Evolutionary conservation across 2,329 filamentous ascomycete species (phyloP).

Genomic region (Neoarthrinium moseri): DNA sequence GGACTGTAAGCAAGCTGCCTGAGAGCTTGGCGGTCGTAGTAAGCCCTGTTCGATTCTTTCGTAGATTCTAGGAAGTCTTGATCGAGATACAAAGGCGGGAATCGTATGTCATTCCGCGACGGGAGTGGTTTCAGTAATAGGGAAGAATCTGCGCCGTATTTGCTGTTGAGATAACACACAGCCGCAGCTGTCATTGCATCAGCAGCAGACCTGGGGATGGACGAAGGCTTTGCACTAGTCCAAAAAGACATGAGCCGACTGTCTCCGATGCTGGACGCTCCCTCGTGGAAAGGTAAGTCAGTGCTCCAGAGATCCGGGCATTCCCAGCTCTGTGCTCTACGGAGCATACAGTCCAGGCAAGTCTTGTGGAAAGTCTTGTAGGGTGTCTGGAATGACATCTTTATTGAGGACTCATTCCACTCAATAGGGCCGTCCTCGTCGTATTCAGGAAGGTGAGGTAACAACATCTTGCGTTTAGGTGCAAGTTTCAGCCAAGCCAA

Average conservation of each 20-base stretch:
- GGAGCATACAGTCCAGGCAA: slow-evolving; percentile 16
- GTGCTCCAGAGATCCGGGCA: too few relatives aligned
- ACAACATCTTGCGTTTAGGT: background rate
- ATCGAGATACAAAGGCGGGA: slow-evolving; percentile 20
- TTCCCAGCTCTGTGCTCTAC: background rate
- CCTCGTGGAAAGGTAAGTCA: too few relatives aligned
- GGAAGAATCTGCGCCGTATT: slow-evolving; percentile 15
- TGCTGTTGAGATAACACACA: slow-evolving; percentile 14
- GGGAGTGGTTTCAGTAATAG: slow-evolving; percentile 18
- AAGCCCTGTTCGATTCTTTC: slow-evolving; percentile 14
- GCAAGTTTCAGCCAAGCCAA: background rate
- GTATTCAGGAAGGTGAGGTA: slow-evolving; percentile 5
- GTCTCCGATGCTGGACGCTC: too few relatives aligned
- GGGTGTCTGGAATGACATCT: background rate
- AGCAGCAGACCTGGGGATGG: background rate
- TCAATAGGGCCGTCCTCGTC: slow-evolving; percentile 11
- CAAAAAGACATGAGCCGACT: too few relatives aligned
- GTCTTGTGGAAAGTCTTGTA: background rate
- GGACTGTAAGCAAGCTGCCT: background rate
- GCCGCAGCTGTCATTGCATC: slow-evolving; percentile 11
- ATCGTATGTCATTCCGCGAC: slow-evolving; percentile 12
- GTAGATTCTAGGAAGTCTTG: slow-evolving; percentile 14
- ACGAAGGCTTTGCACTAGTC: background rate
- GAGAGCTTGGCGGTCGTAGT: too few relatives aligned
- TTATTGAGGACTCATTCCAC: slow-evolving; percentile 16